Conservation (phyloP, 2,329 filamentous ascomycete genomes). For the Sporothrix curviconia region DNA sequence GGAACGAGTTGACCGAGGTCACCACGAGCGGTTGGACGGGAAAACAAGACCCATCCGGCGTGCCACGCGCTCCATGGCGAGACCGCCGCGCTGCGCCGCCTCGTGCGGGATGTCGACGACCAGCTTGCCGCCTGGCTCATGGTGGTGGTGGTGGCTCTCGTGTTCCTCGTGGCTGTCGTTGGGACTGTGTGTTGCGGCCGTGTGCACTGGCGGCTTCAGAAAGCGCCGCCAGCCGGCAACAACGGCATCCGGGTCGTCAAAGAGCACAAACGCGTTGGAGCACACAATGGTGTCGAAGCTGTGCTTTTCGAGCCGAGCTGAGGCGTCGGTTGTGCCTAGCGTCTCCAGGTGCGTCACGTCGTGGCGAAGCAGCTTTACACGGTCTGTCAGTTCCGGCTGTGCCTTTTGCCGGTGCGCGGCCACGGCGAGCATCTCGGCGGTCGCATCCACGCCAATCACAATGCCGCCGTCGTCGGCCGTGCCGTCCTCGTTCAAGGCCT, state of each 20-base stretch:
- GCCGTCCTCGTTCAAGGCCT: slow-evolving; percentile 18
- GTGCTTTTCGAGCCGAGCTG: background rate
- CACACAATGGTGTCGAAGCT: slow-evolving; percentile 30
- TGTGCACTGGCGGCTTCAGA: slow-evolving; percentile 19
- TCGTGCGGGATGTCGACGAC: slow-evolving; percentile 31
- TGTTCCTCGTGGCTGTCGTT: background rate
- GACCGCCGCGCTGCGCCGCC: slow-evolving; percentile 22
- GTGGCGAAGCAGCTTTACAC: background rate
- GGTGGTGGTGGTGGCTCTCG: background rate
- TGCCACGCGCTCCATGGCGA: slow-evolving; percentile 25
- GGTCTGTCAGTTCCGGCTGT: slow-evolving; percentile 12
- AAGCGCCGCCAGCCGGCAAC: slow-evolving; percentile 25
- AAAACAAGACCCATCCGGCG: slow-evolving; percentile 22
- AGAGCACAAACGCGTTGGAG: slow-evolving; percentile 30
- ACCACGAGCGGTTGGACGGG: slow-evolving; percentile 27
- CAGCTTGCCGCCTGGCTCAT: slow-evolving; percentile 21
- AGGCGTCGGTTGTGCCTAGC: background rate
- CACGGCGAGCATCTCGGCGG: slow-evolving; percentile 27
- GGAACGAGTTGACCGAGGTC: slow-evolving; percentile 25
- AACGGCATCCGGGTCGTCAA: slow-evolving; percentile 23
- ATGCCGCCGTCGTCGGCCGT: slow-evolving; percentile 18
- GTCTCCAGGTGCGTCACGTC: background rate
- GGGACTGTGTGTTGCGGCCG: background rate
- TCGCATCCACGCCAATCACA: slow-evolving; percentile 29
- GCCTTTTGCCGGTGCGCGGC: slow-evolving; percentile 22